Evolutionary conservation across 2,329 filamentous ascomycete species (phyloP).

Genomic region (Pezicula radicicola): DNA sequence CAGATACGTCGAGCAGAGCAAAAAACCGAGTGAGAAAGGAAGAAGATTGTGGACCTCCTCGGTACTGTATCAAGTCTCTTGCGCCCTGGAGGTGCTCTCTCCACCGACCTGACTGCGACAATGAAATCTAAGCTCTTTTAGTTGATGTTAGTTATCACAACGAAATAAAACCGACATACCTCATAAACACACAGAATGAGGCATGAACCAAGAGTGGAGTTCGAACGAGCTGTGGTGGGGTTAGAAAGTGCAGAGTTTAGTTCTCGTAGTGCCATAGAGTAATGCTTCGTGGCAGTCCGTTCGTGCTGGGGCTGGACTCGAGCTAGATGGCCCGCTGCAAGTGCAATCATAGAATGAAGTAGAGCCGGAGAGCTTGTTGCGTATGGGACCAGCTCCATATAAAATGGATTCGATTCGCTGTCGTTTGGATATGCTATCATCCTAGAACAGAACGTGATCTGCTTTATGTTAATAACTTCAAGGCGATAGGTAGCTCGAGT

Average conservation of each 20-base stretch:
- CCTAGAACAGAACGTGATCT: constrained; percentile 24
- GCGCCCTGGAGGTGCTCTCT: constrained; percentile 27
- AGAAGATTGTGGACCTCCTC: constrained; percentile 22
- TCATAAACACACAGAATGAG: constrained; percentile 28
- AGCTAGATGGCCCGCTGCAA: constrained; percentile 25
- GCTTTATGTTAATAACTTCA: background rate
- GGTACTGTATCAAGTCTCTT: constrained; percentile 24
- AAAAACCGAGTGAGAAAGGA: constrained; percentile 27
- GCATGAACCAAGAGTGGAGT: constrained; percentile 25
- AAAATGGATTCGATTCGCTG: constrained; percentile 27
- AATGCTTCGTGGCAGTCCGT: constrained; percentile 21
- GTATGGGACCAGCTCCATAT: constrained; percentile 22
- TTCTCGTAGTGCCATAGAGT: constrained; percentile 23
- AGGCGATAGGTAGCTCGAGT: background rate
- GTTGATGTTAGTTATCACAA: background rate
- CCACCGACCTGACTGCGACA: constrained; percentile 24
- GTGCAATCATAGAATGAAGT: constrained; percentile 26
- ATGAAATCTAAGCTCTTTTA: constrained; percentile 20
- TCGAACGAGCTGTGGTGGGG: constrained; percentile 18
- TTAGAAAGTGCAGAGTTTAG: constrained; percentile 21
- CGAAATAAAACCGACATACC: constrained; percentile 7
- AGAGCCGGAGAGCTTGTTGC: constrained; percentile 23
- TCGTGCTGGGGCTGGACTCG: constrained; percentile 22
- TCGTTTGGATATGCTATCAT: constrained; percentile 28
- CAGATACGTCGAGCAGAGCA: constrained; percentile 26